Conservation (phyloP, 495 filamentous ascomycete species). For the Astrothelium macrocarpum region DNA sequence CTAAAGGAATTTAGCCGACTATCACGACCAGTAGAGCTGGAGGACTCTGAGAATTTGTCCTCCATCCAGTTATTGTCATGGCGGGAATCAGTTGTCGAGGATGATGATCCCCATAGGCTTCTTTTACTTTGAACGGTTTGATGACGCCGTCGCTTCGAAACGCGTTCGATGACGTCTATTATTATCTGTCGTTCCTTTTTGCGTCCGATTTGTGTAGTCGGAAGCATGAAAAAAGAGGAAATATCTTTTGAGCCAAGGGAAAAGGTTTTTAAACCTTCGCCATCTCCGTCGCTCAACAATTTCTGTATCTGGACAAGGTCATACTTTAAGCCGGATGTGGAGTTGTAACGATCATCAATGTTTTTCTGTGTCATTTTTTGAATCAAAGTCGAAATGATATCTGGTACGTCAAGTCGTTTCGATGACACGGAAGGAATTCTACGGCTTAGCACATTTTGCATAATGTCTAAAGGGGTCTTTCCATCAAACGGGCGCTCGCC, state of each 20-base stretch:
- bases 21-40: conserved; percentile 15
- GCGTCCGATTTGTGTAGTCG: conserved; percentile 68
- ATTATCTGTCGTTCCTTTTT: conserved; percentile 59
- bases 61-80: conserved; percentile 19
- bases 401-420: conserved; percentile 69
- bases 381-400: conserved; percentile 67
- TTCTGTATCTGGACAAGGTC: conserved; percentile 62
- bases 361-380: conserved; percentile 84
- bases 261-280: conserved; percentile 55
- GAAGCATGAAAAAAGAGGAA: conserved; percentile 78
- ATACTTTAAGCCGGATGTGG: conserved; percentile 67
- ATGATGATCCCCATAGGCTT: conserved; percentile 18
- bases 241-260: conserved; percentile 65
- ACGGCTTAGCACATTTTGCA: conserved; percentile 72
- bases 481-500: conserved; percentile 70
- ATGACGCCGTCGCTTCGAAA: conserved; percentile 36
- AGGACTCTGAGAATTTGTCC: conserved; percentile 26
- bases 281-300: conserved; percentile 66
- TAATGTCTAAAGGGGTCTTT: conserved; percentile 68
- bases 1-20: conserved; percentile 1
- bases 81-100: conserved; percentile 21
- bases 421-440: conserved; percentile 64
- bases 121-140: not conserved
- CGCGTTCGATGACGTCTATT: conserved; percentile 61
- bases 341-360: conserved; percentile 75